Conservation (phyloP, 2,329 filamentous ascomycete species). For the Penicillium janthinellum region DNA sequence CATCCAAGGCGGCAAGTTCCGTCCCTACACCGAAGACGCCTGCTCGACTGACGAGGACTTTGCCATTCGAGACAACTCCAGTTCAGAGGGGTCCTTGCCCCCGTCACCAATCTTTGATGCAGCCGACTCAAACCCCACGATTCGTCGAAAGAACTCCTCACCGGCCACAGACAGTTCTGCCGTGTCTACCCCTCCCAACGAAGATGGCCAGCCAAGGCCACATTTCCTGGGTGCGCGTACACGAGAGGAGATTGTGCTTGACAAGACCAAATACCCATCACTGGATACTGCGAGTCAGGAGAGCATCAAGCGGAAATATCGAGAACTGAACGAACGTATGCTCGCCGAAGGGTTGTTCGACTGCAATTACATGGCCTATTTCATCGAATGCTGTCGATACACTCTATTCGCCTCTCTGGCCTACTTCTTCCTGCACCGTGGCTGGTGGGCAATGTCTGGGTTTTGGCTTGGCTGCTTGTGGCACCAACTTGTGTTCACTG, state of each 20-base stretch:
- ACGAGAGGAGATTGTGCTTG: slow-evolving; percentile 71
- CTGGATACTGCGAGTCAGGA: slow-evolving; percentile 74
- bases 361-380: slow-evolving; percentile 81
- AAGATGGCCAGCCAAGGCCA: slow-evolving; percentile 45
- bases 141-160: slow-evolving; percentile 41
- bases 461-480: slow-evolving; percentile 79
- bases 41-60: slow-evolving; percentile 44
- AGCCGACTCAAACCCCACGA: slow-evolving; percentile 41
- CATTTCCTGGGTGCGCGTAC: slow-evolving; percentile 74
- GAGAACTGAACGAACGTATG: slow-evolving; percentile 72
- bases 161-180: slow-evolving; percentile 32
- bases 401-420: slow-evolving; percentile 64
- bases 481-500: slow-evolving; percentile 93
- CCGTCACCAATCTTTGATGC: slow-evolving; percentile 63
- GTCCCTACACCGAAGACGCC: slow-evolving; percentile 53
- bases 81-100: slow-evolving; percentile 57
- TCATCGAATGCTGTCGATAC: slow-evolving; percentile 74
- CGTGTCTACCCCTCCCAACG: slow-evolving; percentile 26
- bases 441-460: slow-evolving; percentile 71
- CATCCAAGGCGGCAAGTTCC: slow-evolving; percentile 84
- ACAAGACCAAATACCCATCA: slow-evolving; percentile 77
- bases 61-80: slow-evolving; percentile 43
- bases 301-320: slow-evolving; percentile 77
- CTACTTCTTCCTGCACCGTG: slow-evolving; percentile 60
- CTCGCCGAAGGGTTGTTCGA: slow-evolving; percentile 74